These are phyloP conservation scores for Strobilomyces echinocephalus DNA, from an alignment of 768 basidiomycete species.

Conservation along the genomic window DNA sequence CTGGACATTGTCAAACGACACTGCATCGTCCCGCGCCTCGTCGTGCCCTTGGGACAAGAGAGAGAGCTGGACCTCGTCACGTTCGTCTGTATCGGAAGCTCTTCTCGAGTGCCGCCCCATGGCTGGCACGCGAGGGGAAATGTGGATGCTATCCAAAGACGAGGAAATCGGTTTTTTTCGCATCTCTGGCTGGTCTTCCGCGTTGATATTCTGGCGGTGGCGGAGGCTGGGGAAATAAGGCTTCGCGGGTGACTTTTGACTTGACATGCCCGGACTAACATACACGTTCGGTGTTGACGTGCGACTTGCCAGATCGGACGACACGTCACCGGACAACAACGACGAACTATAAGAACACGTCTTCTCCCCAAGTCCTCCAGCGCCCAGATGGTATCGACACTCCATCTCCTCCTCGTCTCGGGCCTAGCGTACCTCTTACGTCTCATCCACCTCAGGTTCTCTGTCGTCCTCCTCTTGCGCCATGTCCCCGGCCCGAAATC, in stretches of 20 bases:
- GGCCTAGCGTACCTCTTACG: conserved; percentile 30
- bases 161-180: conserved; percentile 51
- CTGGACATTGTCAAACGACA: conserved; percentile 30
- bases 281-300: conserved; percentile 7
- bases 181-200: conserved; percentile 32
- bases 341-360: neutral
- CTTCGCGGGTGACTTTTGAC: conserved; percentile 27
- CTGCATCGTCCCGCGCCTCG: conserved; percentile 37
- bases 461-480: conserved; percentile 32
- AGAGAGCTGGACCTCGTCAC: conserved; percentile 59
- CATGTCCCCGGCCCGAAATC: conserved; percentile 49
- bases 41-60: conserved; percentile 54
- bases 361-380: neutral
- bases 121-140: conserved; percentile 48
- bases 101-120: conserved; percentile 35
- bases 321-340: conserved; percentile 14
- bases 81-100: conserved; percentile 25
- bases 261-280: conserved; percentile 19
- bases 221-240: conserved; percentile 24
- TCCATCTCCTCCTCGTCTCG: conserved; percentile 14
- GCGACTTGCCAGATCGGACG: conserved; percentile 1
- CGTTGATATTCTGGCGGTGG: conserved; percentile 34
- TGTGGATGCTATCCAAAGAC: conserved; percentile 54
- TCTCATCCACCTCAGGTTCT: conserved; percentile 33
- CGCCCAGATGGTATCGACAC: conserved; percentile 8